Conservation (phyloP, 2,329 filamentous ascomycete genomes). For the Cephalotrichum gorgonifer region DNA sequence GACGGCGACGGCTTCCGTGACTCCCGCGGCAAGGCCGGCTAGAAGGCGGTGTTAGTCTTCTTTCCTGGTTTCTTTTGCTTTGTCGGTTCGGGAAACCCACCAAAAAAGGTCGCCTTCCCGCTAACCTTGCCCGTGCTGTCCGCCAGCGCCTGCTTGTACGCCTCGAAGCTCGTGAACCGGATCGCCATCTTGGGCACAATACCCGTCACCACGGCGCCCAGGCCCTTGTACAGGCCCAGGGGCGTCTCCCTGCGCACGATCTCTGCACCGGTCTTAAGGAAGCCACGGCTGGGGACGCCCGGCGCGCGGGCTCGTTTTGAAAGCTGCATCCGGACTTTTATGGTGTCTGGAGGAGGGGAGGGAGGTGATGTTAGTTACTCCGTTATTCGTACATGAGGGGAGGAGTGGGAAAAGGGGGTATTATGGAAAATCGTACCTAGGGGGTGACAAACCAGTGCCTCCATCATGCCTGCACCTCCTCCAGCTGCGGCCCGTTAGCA, state of each 20-base stretch:
- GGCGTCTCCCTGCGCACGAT: constrained; percentile 88
- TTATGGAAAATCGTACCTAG: constrained; percentile 56
- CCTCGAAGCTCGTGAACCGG: constrained; percentile 93
- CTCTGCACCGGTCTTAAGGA: constrained; percentile 73
- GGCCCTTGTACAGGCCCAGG: constrained; percentile 89
- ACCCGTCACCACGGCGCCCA: constrained; percentile 91
- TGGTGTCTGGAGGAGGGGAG: constrained; percentile 54
- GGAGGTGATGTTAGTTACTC: constrained; percentile 10
- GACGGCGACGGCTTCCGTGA: constrained; percentile 92
- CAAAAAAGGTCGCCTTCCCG: constrained; percentile 55
- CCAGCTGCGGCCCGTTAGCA: constrained; percentile 71
- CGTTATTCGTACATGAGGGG: constrained; percentile 8
- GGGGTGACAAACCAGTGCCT: constrained; percentile 91
- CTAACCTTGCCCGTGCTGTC: constrained; percentile 58
- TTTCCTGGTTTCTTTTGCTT: background rate
- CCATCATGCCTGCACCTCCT: constrained; percentile 98
- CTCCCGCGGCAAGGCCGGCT: constrained; percentile 81
- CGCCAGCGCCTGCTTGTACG: constrained; percentile 78
- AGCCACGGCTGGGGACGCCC: constrained; percentile 78
- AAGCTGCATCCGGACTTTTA: constrained; percentile 99
- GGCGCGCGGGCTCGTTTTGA: constrained; percentile 75
- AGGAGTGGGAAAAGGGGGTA: background rate
- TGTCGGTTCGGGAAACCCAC: constrained; percentile 10
- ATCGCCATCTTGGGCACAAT: constrained; percentile 99
- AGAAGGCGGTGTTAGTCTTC: background rate